Base-by-base conservation (phyloP, 2,329 filamentous ascomycete genomes). In the Thelonectria olida region DNA sequence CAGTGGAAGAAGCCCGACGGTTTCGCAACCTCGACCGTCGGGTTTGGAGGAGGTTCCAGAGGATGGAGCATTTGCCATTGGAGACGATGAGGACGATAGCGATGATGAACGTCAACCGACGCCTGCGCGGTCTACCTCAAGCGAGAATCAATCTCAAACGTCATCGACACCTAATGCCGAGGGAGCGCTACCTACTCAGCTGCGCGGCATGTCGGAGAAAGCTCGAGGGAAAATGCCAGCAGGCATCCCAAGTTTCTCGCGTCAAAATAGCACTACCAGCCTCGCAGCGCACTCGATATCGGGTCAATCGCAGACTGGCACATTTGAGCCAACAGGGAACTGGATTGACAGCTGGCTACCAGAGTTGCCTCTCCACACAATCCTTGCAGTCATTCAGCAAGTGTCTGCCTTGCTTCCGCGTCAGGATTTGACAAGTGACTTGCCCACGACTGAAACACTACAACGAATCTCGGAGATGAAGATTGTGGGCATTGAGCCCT, bases 301-400 rank as follows among this genome's bases (percentile, higher is more conserved):
- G 22, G 83, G 85, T 17, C 81, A 85, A 58, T 84, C 86, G 2
- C 79, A 84, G 10, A 81, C 80, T 34, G 85, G 85, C 45, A 84
- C 80, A 19, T 98, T 98, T 73, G 89, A 90, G 65, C 93, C 95
- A 4, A 92, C 92, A 5, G 81, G 90, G 7, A 82, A 88, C 57
- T 98, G 96, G 94, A 92, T 98, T 66, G 93, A 97, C 69, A 91
- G 88, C 56, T 98, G 95, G 95, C 86, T 97, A n/a, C 91, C 92
- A 0, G 92, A 96, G 71, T 82, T 97, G 27, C 93, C 94, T 1
- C 85, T 98, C 2, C 94, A 97, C 77, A 96, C 93, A 1, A 89
- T 93, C 48, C 82, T 97, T 23, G 91, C 89, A 5, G 79, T 96
- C 10, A 92, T 96, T 55, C 85, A 89, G 66, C 88, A 91, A 71